Evolutionary conservation across 139 green algal species (phyloP).

Genomic region (Coccomyxa sp.): DNA sequence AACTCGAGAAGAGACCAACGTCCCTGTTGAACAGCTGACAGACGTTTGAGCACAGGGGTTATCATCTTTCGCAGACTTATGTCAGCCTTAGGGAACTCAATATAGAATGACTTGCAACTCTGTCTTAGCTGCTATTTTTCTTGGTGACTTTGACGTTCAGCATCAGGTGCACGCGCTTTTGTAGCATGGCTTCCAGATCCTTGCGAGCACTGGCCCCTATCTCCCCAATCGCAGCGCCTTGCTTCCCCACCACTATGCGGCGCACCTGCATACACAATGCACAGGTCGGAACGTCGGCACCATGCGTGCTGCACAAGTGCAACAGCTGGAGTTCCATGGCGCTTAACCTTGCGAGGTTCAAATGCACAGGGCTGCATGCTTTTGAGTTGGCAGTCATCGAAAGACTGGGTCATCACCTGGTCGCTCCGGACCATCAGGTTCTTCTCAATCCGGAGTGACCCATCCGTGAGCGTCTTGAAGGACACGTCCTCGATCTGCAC

Average conservation of each 20-base stretch:
- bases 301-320: too few species aligned
- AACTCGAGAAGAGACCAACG: constrained; percentile 67
- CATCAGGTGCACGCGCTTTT: constrained; percentile 17
- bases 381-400: constrained; percentile 34
- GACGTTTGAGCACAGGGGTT: too few species aligned
- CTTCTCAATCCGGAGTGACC: constrained; percentile 32
- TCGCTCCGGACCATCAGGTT: constrained; percentile 28
- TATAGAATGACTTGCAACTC: too few species aligned
- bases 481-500: constrained; percentile 6
- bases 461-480: constrained; percentile 11
- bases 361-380: neutral
- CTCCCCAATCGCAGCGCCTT: constrained; percentile 9
- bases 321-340: too few species aligned
- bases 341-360: too few species aligned
- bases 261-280: too few species aligned
- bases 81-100: too few species aligned
- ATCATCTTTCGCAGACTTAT: too few species aligned
- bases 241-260: too few species aligned
- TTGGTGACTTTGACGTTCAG: constrained; percentile 31
- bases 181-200: constrained; percentile 27
- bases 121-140: neutral
- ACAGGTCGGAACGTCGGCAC: too few species aligned
- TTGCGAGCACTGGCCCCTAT: constrained; percentile 13
- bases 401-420: constrained; percentile 15
- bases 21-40: constrained; percentile 38